These are phyloP conservation scores for Vachellia collinsii DNA, from an alignment of 306 rosid genomes.

Conservation along the genomic window DNA sequence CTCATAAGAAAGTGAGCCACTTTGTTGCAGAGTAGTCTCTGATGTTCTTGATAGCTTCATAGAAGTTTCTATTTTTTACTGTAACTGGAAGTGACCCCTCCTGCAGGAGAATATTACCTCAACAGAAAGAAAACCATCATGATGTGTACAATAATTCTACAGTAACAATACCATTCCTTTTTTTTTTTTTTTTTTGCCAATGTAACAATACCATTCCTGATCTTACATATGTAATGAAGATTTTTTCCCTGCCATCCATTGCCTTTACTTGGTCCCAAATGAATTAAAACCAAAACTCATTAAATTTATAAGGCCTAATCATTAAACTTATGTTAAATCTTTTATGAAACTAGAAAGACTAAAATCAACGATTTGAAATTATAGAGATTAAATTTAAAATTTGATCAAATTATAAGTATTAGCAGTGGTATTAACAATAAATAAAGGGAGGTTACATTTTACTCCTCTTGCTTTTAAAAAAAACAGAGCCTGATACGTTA, in stretches of 20 bases:
- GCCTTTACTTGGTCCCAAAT: background rate
- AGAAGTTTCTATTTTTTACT: background rate
- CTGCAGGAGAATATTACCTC: background rate
- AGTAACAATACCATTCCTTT: background rate
- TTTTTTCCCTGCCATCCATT: background rate
- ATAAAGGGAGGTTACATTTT: background rate
- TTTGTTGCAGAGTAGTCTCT: conserved; percentile 10
- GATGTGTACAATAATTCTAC: background rate
- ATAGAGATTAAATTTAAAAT: no score
- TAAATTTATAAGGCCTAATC: no score
- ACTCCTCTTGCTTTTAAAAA: background rate
- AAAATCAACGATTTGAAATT: no score
- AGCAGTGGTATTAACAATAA: no score
- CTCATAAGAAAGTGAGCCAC: background rate
- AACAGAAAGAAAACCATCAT: background rate
- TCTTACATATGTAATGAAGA: background rate
- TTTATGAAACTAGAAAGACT: no score
- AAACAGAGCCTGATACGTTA: background rate
- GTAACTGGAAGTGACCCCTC: background rate
- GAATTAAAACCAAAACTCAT: no score
- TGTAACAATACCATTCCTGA: background rate
- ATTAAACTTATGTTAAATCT: no score
- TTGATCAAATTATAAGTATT: no score
- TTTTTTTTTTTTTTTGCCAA: no score
- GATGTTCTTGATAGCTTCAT: conserved; percentile 1